Base-by-base conservation (phyloP, 768 basidiomycete genomes). In the Calvatia gigantea region DNA sequence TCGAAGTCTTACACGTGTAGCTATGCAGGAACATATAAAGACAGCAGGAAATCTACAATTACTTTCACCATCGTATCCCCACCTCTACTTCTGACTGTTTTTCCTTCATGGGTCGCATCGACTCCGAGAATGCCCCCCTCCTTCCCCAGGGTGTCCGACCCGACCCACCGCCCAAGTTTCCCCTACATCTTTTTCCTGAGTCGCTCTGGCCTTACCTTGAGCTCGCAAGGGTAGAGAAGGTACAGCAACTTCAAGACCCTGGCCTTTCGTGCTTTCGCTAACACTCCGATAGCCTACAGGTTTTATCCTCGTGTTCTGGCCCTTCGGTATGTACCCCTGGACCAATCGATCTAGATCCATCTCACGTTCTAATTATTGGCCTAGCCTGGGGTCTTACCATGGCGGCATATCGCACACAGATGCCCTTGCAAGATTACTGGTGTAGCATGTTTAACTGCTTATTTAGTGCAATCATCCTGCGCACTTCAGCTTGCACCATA, bases 261-360 rank as follows among this genome's bases (percentile, higher is more conserved):
- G 1, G 2, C 31, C n/a, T 1, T 12, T 17, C 35, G 6, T 23
- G 31, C 2, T 6, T 19, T 4, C 15, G 17, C 46, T 37, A 33
- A 52, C 41, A 38, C 11, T 37, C 41, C 42, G 42, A 5, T 57
- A 81, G 79, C 78, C 78, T 4, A 79, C 77, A 31, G 79, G 79
- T 21, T 77, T 73, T 2, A 70, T 75, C 43, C 69, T 81, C 21
- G 76, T 79, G 74, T 81, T 80, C 64, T 81, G 78, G 78, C 78
- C 79, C 5, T 81, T 76, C 50, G 76, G 79, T 79, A 63, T 32
- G 65, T 51, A 37, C 0, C 28, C 32, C 37, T 11, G 43, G 11
- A 11, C 7, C 9, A 6, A 9, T 8, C 12, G 21, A 21, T 23
- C 7, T 21, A 19, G 3, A 43, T 48, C 47, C 19, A 23, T 25